phyloP scores from a whole-genome alignment of 208 protist genomes.

The Trypanosoma avium region DNA sequence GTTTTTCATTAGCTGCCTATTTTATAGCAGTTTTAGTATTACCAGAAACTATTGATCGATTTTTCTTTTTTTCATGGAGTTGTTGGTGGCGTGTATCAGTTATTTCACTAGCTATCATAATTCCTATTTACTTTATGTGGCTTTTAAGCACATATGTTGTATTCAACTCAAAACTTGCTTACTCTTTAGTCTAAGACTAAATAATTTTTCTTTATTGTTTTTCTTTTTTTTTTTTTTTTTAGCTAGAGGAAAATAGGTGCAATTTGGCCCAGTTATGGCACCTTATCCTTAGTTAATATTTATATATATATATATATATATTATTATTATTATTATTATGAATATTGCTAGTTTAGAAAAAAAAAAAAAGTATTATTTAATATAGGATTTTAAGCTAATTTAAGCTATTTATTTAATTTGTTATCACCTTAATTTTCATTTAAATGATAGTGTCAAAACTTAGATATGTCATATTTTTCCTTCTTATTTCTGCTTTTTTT shows the following conservation, averaged over 20 bases:
- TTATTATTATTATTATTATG: too few relatives aligned
- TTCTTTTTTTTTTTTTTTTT: constrained; percentile 2
- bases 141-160: constrained; percentile 50
- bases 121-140: constrained; percentile 52
- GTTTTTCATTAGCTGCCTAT: constrained; percentile 91
- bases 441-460: too few relatives aligned
- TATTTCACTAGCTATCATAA: constrained; percentile 74
- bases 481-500: too few relatives aligned
- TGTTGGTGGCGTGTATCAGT: constrained; percentile 89
- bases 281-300: too few relatives aligned
- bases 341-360: too few relatives aligned
- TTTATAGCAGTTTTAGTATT: constrained; percentile 91
- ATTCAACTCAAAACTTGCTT: constrained; percentile 40
- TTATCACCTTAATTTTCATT: too few relatives aligned
- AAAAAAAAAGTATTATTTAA: too few relatives aligned
- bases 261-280: too few relatives aligned
- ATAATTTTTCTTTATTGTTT: constrained; percentile 6
- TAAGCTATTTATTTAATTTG: too few relatives aligned
- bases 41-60: constrained; percentile 90
- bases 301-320: too few relatives aligned
- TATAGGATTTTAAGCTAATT: too few relatives aligned
- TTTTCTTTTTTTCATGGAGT: constrained; percentile 92
- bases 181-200: constrained; percentile 16
- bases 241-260: constrained; percentile 7
- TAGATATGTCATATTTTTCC: too few relatives aligned